Evolutionary conservation across 139 green algal species (phyloP).

Genomic region (Coelastrella sp.): DNA sequence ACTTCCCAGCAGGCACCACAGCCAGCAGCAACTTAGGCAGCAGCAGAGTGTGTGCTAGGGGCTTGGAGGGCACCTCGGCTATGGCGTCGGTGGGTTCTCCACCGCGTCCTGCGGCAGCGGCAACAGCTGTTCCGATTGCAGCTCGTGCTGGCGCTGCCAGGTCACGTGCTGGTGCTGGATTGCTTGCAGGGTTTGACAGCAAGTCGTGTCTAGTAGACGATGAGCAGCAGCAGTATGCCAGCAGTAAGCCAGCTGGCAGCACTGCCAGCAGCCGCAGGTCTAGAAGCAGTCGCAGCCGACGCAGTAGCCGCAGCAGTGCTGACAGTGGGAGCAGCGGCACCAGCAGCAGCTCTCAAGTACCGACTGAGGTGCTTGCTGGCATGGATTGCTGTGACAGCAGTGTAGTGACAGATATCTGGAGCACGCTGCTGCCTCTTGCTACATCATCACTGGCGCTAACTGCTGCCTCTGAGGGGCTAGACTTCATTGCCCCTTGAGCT

Average conservation of each 20-base stretch:
- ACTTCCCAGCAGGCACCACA: conserved; percentile 6
- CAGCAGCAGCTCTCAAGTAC: conserved; percentile 13
- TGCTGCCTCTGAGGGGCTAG: conserved; percentile 30
- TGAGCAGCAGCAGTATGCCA: neutral
- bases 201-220: neutral
- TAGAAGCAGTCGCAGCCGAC: neutral
- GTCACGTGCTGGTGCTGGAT: neutral
- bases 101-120: neutral
- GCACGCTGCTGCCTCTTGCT: conserved; percentile 48
- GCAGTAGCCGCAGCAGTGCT: neutral
- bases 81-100: neutral
- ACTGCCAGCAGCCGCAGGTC: neutral
- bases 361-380: conserved; percentile 26
- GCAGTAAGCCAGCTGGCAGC: neutral
- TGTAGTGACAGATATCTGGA: conserved; percentile 53
- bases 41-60: neutral
- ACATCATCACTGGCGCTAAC: conserved; percentile 20
- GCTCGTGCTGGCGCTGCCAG: neutral
- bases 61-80: neutral
- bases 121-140: neutral
- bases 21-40: neutral
- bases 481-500: conserved; percentile 52
- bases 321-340: neutral
- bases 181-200: conserved; percentile 21
- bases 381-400: conserved; percentile 59